Percentiles rank a stretch among this genome's conserved stretches.
These are phyloP conservation scores for Colletotrichum sp. DNA, from an alignment of 2,329 filamentous ascomycete genomes.

Conservation along the genomic window DNA sequence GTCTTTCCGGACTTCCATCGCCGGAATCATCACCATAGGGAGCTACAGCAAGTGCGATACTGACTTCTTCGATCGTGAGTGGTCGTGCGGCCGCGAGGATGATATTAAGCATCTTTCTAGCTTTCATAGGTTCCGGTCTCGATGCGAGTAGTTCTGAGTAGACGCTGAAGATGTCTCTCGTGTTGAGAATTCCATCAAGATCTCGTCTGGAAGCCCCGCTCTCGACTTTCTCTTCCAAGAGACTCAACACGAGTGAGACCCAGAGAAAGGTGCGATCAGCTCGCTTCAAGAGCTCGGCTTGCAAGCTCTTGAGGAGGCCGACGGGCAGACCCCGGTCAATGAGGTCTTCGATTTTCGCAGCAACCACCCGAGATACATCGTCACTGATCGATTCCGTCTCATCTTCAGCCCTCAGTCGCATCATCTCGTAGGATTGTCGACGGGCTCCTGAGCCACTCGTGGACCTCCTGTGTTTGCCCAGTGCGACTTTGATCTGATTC, in stretches of 20 bases:
- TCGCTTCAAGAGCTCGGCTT: conserved; percentile 6
- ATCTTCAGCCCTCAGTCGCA: conserved; percentile 21
- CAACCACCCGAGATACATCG: conserved; percentile 21
- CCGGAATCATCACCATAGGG: not conserved
- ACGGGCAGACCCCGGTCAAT: conserved; percentile 10
- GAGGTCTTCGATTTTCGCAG: conserved; percentile 12
- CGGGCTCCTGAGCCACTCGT: not conserved
- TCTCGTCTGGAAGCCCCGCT: conserved; percentile 17
- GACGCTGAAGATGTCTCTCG: conserved; percentile 16
- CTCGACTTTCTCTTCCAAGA: conserved; percentile 16
- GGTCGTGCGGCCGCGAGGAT: conserved; percentile 20
- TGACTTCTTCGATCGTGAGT: conserved; percentile 21
- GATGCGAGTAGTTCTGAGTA: conserved; percentile 21
- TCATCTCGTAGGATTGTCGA: not conserved
- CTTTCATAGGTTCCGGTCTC: not conserved
- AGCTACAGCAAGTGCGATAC: conserved; percentile 20
- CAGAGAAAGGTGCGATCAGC: conserved; percentile 27
- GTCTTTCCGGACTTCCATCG: not conserved
- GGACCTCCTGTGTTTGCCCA: not conserved
- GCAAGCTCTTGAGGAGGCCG: conserved; percentile 8
- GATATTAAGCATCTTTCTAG: conserved; percentile 21
- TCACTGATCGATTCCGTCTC: conserved; percentile 19
- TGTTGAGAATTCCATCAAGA: conserved; percentile 18
- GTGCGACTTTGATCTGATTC: conserved; percentile 21
- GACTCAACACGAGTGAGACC: conserved; percentile 22